Base-by-base conservation (phyloP, 176 grass and related monocot species). In the Oryza glumipatula region DNA sequence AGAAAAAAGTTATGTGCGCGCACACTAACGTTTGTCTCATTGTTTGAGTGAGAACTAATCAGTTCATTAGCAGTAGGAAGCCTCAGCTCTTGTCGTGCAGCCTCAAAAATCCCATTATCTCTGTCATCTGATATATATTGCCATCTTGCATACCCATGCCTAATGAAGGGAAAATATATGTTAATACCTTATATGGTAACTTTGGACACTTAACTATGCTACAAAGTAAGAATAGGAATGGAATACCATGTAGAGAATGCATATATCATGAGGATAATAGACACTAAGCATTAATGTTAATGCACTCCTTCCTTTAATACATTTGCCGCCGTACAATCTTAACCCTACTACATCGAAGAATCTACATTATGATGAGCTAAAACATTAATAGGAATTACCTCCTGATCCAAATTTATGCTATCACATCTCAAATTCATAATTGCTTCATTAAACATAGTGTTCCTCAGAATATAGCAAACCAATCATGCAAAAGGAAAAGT, bases 61-160 rank as follows among this genome's bases (percentile, higher is more conserved):
- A 89, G 70, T 72, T 91, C 92, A 83, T 70, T 82, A 76, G 65
- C 67, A 76, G 85, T 68, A 86, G 94, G 94, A 88, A 99, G 89
- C 72, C 83, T 86, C 70, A 92, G 83, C 84, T 99, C 94, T 54
- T n/a, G 82, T 14, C 97, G 86, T 58, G 91, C 97, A 92, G 85
- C 56, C 33, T 99, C 97, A 79, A 82, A 89, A 72, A 99, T 87
- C 10, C 94, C 88, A n/a, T 86, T 84, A 9, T 88, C 88, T 89
- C 83, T 88, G 66, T 99, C 97, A 87, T 96, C 97, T 72, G 92
- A 86, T 85, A 99, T 92, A 84, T 88, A 94, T 60, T 96, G 94
- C 94, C 94, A 99, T 86, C 94, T 96, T 68, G 97, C 97, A 88
- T 96, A 99, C 33, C 97, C 97, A 92, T 99, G 97, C 90, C 97